These are phyloP conservation scores for Phytophthora melonis DNA, from an alignment of 352 stramenopile genomes.

Conservation along the genomic window DNA sequence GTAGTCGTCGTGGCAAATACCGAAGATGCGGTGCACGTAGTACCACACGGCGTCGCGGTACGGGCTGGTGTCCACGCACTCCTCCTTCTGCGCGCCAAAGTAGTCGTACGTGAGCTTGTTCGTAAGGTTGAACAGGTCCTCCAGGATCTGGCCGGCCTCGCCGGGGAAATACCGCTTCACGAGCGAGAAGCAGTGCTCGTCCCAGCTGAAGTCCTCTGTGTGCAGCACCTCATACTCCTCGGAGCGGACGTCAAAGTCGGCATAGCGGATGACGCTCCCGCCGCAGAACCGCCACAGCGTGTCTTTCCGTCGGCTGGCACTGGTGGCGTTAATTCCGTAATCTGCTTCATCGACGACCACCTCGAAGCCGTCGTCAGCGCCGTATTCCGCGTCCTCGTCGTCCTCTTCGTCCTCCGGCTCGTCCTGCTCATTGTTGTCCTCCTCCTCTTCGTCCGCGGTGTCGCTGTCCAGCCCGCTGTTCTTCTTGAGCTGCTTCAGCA, in stretches of 20 bases:
- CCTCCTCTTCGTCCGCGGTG: constrained; percentile 70
- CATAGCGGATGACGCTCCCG: constrained; percentile 80
- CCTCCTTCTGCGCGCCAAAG: constrained; percentile 67
- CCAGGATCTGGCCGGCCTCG: constrained; percentile 82
- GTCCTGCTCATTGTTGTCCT: constrained; percentile 36
- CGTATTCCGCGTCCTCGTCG: constrained; percentile 41
- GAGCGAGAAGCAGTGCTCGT: constrained; percentile 90
- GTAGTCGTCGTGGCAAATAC: constrained; percentile 91
- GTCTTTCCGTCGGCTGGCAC: constrained; percentile 52
- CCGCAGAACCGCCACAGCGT: constrained; percentile 88
- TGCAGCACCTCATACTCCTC: constrained; percentile 85
- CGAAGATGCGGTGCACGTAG: constrained; percentile 90
- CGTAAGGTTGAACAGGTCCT: constrained; percentile 90
- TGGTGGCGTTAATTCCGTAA: constrained; percentile 49
- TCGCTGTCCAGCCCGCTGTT: constrained; percentile 64
- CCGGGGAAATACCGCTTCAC: constrained; percentile 87
- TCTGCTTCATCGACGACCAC: constrained; percentile 65
- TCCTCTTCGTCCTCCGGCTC: constrained; percentile 38
- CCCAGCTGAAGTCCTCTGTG: constrained; percentile 91
- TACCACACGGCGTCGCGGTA: constrained; percentile 90
- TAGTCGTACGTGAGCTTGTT: constrained; percentile 87
- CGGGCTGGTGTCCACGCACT: constrained; percentile 77
- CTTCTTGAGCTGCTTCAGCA: constrained; percentile 75
- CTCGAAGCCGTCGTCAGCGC: constrained; percentile 53
- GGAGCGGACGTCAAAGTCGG: constrained; percentile 89